Conservation (phyloP, 2,329 filamentous ascomycete genomes). For the Ophiostoma populinum region DNA sequence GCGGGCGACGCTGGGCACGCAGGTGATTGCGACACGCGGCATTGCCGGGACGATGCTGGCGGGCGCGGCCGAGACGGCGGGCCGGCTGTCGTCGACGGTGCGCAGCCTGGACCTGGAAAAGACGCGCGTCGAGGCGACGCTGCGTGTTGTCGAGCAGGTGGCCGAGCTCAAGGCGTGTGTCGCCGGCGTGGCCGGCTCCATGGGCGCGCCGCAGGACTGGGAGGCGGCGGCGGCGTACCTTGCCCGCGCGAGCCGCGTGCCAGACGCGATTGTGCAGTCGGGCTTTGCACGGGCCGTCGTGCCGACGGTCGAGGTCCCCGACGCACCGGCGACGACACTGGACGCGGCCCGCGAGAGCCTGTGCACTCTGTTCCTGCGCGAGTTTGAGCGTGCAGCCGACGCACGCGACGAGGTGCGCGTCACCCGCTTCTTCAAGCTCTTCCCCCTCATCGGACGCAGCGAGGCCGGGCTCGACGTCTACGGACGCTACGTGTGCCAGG, state of each 20-base stretch:
- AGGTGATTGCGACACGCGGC: conserved; percentile 64
- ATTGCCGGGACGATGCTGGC: conserved; percentile 87
- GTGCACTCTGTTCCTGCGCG: conserved; percentile 76
- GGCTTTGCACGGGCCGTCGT: conserved; percentile 84
- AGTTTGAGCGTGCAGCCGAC: conserved; percentile 82
- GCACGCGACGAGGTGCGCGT: conserved; percentile 81
- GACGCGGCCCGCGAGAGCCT: conserved; percentile 77
- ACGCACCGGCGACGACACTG: conserved; percentile 73
- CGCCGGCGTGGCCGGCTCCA: conserved; percentile 81
- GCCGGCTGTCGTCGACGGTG: conserved; percentile 71
- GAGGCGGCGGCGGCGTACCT: conserved; percentile 88
- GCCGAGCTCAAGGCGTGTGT: conserved; percentile 94
- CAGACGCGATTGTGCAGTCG: conserved; percentile 62
- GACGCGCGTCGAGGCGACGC: conserved; percentile 72
- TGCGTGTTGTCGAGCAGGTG: conserved; percentile 88
- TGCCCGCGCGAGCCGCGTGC: conserved; percentile 64
- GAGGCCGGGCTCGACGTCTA: conserved; percentile 90
- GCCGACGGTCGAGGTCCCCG: conserved; percentile 87
- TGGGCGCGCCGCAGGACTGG: conserved; percentile 98
- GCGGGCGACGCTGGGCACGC: conserved; percentile 72
- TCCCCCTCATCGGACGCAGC: conserved; percentile 77
- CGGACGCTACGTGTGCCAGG: conserved; percentile 87
- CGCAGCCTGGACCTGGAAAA: conserved; percentile 83
- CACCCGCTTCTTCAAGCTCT: conserved; percentile 94
- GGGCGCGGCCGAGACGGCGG: conserved; percentile 68